Evolutionary conservation across 1,284 basidiomycete species (phyloP).

Genomic region (Cerrena zonata): DNA sequence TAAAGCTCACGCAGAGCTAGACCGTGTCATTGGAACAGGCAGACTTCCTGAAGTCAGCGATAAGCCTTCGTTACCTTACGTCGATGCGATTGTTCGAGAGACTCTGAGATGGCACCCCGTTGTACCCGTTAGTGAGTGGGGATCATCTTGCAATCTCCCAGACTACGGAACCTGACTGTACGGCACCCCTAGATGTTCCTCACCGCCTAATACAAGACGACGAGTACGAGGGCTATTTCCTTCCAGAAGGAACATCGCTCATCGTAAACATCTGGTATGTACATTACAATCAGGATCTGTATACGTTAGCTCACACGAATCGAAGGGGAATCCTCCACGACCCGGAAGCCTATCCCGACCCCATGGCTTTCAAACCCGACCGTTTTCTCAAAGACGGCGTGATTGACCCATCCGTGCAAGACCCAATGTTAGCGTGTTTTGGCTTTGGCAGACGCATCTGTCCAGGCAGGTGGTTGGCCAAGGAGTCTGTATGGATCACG

Average conservation of each 20-base stretch:
- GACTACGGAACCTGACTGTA: background rate
- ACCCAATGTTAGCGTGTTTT: background rate
- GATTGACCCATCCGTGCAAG: background rate
- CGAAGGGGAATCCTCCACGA: constrained; percentile 5
- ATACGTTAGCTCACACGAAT: background rate
- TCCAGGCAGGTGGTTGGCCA: constrained; percentile 12
- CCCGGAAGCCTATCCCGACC: constrained; percentile 1
- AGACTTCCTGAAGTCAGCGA: constrained; percentile 26
- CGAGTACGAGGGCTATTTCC: constrained; percentile 13
- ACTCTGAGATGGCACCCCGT: constrained; percentile 5
- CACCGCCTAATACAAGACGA: constrained; percentile 12
- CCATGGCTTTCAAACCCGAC: constrained; percentile 2
- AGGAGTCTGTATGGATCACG: constrained; percentile 13
- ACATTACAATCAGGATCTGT: background rate
- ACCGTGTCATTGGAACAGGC: constrained; percentile 20
- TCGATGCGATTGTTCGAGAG: constrained; percentile 16
- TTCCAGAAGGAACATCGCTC: constrained; percentile 14
- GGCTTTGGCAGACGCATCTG: constrained; percentile 9
- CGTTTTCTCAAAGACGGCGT: background rate
- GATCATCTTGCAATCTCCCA: background rate
- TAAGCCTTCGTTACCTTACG: constrained; percentile 21
- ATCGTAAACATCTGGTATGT: constrained; percentile 1
- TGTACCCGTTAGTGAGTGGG: background rate
- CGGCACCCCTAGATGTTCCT: constrained; percentile 5
- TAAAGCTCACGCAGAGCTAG: constrained; percentile 24